A percentile compares a stretch with the other conserved stretches of the same genome.
phyloP scores from a whole-genome alignment of 352 stramenopile species.

The Sclerospora graminicola region DNA sequence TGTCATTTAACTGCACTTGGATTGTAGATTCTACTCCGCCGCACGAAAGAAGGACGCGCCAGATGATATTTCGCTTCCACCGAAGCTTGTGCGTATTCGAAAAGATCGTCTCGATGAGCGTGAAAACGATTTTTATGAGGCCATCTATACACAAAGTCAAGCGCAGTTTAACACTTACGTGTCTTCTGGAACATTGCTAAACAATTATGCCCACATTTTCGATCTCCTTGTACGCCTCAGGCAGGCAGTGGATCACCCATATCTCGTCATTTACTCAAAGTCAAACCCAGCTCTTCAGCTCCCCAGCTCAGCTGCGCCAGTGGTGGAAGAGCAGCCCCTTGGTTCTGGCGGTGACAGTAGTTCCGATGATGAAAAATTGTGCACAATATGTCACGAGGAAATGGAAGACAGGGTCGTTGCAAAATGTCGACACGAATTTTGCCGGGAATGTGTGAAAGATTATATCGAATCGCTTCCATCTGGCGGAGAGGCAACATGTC shows the following conservation, averaged over 20 bases:
- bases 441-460: conserved; percentile 75
- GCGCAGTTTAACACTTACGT: conserved; percentile 99
- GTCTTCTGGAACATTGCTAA: conserved; percentile 93
- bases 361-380: conserved; percentile 30
- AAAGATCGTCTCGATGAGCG: conserved; percentile 80
- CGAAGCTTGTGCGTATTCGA: conserved; percentile 83
- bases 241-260: conserved; percentile 98
- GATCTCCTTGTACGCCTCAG: conserved; percentile 96
- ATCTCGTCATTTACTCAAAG: conserved; percentile 91
- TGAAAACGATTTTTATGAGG: conserved; percentile 98
- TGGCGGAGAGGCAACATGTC: conserved; percentile 54
- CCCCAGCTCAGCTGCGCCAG: conserved; percentile 25
- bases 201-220: conserved; percentile 99
- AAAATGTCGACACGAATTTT: conserved; percentile 90
- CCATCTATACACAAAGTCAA: conserved; percentile 95
- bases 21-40: conserved; percentile 89
- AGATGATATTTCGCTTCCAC: conserved; percentile 89
- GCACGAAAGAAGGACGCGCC: conserved; percentile 97
- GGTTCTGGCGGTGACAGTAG: conserved; percentile 15
- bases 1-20: background rate
- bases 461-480: conserved; percentile 66
- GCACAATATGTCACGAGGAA: conserved; percentile 90
- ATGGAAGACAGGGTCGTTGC: conserved; percentile 83
- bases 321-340: conserved; percentile 65
- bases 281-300: conserved; percentile 73